Conservation (phyloP, 768 basidiomycete species). For the Boletus fagicola region DNA sequence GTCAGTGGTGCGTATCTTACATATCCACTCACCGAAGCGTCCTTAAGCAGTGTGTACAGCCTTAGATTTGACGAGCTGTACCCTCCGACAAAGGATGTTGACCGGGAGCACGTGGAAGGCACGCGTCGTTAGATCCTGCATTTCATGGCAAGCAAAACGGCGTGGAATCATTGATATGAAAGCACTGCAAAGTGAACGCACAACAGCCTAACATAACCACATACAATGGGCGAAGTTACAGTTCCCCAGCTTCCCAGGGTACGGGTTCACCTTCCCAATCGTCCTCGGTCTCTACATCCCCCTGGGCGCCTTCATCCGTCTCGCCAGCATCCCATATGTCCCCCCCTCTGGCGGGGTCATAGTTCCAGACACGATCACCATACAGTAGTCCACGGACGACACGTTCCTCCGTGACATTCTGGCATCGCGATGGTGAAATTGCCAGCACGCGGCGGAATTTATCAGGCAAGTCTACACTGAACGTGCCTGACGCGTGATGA, state of each 20-base stretch:
- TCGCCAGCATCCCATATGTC: constrained; percentile 80
- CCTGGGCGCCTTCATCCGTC: constrained; percentile 39
- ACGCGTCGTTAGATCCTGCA: constrained; percentile 25
- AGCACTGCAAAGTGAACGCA: constrained; percentile 33
- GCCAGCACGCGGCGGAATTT: constrained; percentile 64
- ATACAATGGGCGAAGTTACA: constrained; percentile 43
- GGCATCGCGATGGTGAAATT: constrained; percentile 47
- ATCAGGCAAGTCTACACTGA: constrained; percentile 64
- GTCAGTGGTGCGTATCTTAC: constrained; percentile 14
- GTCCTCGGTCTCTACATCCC: constrained; percentile 52
- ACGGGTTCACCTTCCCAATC: constrained; percentile 81
- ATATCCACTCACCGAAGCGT: constrained; percentile 15
- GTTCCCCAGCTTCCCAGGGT: constrained; percentile 77
- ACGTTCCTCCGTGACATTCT: constrained; percentile 45
- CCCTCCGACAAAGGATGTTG: neutral
- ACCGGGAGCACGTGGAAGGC: constrained; percentile 26
- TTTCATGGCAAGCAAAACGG: constrained; percentile 24
- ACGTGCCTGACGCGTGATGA: constrained; percentile 36
- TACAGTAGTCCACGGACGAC: constrained; percentile 61
- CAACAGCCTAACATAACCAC: constrained; percentile 27
- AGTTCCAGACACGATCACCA: constrained; percentile 52
- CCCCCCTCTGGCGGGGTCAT: constrained; percentile 64
- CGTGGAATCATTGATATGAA: constrained; percentile 32
- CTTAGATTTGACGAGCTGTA: constrained; percentile 4
- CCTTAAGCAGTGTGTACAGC: constrained; percentile 14